Conservation (phyloP, 371 early-diverging fungal species). For the Dinochytrium kinnereticum region DNA sequence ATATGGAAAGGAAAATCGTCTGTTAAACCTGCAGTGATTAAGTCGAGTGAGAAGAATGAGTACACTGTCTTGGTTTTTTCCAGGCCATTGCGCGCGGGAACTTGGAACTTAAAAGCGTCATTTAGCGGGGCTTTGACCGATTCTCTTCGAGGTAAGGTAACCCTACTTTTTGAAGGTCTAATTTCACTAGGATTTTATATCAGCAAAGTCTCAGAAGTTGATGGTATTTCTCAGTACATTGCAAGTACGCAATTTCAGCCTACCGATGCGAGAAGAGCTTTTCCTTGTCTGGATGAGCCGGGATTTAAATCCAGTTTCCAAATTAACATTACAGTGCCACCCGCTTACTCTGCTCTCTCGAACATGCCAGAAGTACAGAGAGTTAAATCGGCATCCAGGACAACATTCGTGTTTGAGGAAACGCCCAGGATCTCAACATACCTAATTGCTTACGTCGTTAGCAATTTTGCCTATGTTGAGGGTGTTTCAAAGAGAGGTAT, state of each 20-base stretch:
- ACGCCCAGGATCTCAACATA: constrained; percentile 90
- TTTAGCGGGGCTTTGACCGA: constrained; percentile 26
- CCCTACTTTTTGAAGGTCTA: neutral
- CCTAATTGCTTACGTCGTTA: constrained; percentile 64
- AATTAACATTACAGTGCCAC: constrained; percentile 73
- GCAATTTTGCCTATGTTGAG: constrained; percentile 83
- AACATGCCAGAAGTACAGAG: constrained; percentile 69
- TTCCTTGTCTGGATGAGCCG: constrained; percentile 73
- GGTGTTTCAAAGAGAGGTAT: constrained; percentile 55
- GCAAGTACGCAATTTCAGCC: constrained; percentile 92
- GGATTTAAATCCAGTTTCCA: constrained; percentile 80
- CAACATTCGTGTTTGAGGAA: constrained; percentile 68
- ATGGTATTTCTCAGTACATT: constrained; percentile 48
- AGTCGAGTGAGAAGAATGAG: constrained; percentile 5
- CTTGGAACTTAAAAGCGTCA: constrained; percentile 13
- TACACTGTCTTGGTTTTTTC: constrained; percentile 21
- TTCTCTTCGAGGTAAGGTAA: constrained; percentile 8
- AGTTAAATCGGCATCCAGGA: constrained; percentile 19
- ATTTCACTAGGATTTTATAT: constrained; percentile 23
- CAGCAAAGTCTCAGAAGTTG: constrained; percentile 15
- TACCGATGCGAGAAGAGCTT: constrained; percentile 80
- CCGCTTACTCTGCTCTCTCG: constrained; percentile 70
- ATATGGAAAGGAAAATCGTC: neutral
- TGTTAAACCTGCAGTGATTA: neutral
- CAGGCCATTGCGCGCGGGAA: constrained; percentile 3